phyloP scores from a whole-genome alignment of 2,329 filamentous ascomycete genomes.

The Pseudonectria buxi region DNA sequence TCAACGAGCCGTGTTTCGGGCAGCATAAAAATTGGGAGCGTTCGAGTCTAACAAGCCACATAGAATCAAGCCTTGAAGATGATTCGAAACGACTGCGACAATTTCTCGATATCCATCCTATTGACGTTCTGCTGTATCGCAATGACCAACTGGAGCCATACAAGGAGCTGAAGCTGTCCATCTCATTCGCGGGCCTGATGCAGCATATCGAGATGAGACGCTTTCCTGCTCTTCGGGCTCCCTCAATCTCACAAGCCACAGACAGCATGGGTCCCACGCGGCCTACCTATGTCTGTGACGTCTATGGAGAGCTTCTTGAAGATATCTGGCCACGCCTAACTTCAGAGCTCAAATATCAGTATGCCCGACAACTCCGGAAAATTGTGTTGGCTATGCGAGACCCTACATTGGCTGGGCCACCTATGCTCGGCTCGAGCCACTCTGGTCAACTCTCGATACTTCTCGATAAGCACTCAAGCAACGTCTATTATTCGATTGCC shows the following conservation, averaged over 20 bases:
- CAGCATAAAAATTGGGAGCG: too few species aligned
- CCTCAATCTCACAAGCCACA: not conserved
- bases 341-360: slow-evolving; percentile 15
- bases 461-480: slow-evolving; percentile 20
- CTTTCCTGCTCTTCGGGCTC: too few species aligned
- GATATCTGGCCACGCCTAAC: slow-evolving; percentile 20
- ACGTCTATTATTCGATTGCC: slow-evolving; percentile 24
- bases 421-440: slow-evolving; percentile 13
- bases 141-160: too few species aligned
- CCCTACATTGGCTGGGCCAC: not conserved
- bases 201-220: too few species aligned
- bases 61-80: too few species aligned
- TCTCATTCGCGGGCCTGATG: too few species aligned
- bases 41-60: too few species aligned
- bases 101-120: too few species aligned
- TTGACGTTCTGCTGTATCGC: too few species aligned
- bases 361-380: slow-evolving; percentile 21
- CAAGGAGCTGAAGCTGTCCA: too few species aligned
- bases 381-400: slow-evolving; percentile 18
- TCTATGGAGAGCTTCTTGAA: slow-evolving; percentile 22
- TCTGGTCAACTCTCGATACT: slow-evolving; percentile 16
- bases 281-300: slow-evolving; percentile 2
- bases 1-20: too few species aligned
- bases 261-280: not conserved
- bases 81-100: too few species aligned